Conservation (phyloP, 148 eudicot species). For the Rhododendron mucronatum region DNA sequence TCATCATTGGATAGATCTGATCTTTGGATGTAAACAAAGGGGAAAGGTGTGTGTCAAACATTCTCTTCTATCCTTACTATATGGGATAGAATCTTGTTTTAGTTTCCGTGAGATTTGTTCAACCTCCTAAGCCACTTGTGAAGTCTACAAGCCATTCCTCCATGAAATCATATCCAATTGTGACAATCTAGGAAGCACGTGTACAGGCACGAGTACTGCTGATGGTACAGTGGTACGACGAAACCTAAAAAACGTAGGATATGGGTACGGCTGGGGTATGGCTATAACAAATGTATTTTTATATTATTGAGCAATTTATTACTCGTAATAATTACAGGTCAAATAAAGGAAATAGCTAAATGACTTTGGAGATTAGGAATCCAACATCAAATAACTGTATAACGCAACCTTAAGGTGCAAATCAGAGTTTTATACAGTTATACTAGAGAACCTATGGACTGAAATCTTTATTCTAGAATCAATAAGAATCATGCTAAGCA, state of each 20-base stretch:
- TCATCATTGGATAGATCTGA: constrained; percentile 99
- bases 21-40: constrained; percentile 89
- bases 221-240: not conserved
- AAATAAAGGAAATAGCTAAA: not conserved
- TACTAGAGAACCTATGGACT: not conserved
- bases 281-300: no score
- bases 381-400: not conserved
- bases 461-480: not conserved
- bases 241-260: not conserved
- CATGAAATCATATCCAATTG: not conserved
- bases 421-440: not conserved
- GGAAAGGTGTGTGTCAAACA: constrained; percentile 66
- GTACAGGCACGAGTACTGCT: not conserved
- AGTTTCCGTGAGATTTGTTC: not conserved
- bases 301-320: not conserved
- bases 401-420: not conserved
- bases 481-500: not conserved
- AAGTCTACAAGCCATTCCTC: not conserved
- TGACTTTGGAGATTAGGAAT: not conserved
- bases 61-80: not conserved
- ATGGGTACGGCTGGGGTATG: not conserved
- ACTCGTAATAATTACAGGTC: not conserved
- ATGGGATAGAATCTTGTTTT: not conserved
- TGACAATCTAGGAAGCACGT: not conserved
- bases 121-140: not conserved